Conservation (phyloP, 2,329 filamentous ascomycete species). For the Aspergillus chevalieri region DNA sequence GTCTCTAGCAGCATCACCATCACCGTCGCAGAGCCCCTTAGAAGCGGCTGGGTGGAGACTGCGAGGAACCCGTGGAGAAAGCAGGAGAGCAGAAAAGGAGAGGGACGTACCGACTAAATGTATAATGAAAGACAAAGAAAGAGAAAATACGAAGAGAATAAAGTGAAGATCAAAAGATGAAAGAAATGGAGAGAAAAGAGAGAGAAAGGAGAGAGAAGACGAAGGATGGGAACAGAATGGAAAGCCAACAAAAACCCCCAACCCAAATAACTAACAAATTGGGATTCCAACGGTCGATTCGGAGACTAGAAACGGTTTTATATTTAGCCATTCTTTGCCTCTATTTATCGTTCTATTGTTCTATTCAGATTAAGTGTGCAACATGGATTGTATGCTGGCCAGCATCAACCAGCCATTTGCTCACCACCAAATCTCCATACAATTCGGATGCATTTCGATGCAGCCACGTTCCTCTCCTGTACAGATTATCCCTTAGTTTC, state of each 20-base stretch:
- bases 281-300: too few species aligned
- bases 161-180: conserved; percentile 1
- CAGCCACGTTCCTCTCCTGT: neutral
- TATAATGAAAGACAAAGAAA: conserved; percentile 5
- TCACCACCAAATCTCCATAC: neutral
- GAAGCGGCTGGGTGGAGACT: neutral
- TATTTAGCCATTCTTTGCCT: too few species aligned
- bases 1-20: conserved; percentile 3
- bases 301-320: too few species aligned
- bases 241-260: too few species aligned
- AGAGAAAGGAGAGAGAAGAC: conserved; percentile 1
- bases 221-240: neutral
- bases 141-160: neutral
- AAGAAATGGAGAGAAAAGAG: conserved; percentile 1
- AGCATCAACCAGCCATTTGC: neutral
- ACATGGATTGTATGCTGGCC: neutral
- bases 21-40: conserved; percentile 6
- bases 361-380: too few species aligned
- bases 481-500: neutral
- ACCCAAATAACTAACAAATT: too few species aligned
- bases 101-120: neutral
- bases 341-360: too few species aligned
- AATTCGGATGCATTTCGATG: neutral
- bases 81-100: conserved; percentile 6
- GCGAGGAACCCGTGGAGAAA: neutral